Percentiles rank a stretch among this genome's conserved stretches.
Evolutionary conservation across 2,329 filamentous ascomycete genomes (phyloP).

Genomic region (Hymenoscyphus linearis): DNA sequence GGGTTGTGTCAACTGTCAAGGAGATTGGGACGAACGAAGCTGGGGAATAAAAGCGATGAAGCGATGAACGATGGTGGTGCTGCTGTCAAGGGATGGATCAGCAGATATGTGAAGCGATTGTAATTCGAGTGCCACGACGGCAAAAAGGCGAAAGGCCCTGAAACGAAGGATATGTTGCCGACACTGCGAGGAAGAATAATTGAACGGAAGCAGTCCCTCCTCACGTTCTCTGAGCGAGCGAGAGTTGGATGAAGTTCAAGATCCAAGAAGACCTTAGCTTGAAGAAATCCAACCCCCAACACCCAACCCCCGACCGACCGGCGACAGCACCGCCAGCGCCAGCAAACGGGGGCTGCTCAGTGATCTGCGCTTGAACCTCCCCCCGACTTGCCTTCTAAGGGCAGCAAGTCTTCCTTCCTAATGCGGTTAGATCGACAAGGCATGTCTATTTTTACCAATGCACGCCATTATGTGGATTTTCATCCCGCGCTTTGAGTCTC

Average conservation of each 20-base stretch:
- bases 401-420: not conserved
- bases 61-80: conserved; percentile 2
- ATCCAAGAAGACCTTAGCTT: not conserved
- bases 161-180: not conserved
- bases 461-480: not conserved
- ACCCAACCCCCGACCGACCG: no score
- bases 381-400: not conserved
- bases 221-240: not conserved
- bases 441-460: not conserved
- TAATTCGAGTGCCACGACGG: not conserved
- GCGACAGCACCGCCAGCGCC: not conserved
- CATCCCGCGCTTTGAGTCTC: not conserved
- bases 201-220: not conserved
- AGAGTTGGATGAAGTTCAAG: not conserved
- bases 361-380: not conserved
- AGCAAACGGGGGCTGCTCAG: not conserved
- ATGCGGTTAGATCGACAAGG: not conserved
- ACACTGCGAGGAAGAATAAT: not conserved
- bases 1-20: conserved; percentile 6
- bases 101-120: not conserved
- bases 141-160: not conserved
- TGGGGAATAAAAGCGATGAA: not conserved
- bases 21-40: not conserved
- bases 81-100: not conserved
- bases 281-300: not conserved